These are phyloP conservation scores for Trichoderma cornu-damae DNA, from an alignment of 2,329 filamentous ascomycete genomes.

Conservation along the genomic window DNA sequence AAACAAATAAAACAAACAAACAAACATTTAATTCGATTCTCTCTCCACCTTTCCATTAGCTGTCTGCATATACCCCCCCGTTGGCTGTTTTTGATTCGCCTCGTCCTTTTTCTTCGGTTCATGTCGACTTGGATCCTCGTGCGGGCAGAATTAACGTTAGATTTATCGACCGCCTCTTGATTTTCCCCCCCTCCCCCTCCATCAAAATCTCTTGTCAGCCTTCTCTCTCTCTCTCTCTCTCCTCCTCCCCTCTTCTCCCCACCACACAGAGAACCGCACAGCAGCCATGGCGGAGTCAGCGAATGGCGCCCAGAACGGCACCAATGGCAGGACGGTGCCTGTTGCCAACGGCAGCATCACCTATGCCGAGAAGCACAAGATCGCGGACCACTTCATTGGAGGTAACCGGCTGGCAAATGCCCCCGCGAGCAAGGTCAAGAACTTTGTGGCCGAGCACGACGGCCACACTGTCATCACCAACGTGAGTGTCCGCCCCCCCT, in stretches of 20 bases:
- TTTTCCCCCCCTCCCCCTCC: not conserved
- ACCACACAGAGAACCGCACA: conserved; percentile 8
- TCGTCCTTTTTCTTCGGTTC: not conserved
- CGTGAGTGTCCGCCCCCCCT: conserved; percentile 52
- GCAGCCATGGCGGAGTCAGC: conserved; percentile 45
- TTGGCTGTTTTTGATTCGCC: not conserved
- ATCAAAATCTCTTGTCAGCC: not conserved
- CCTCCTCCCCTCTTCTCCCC: not conserved
- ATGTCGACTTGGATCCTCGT: not conserved
- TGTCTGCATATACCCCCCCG: conserved; percentile 4
- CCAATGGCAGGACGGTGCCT: conserved; percentile 47
- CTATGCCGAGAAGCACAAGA: conserved; percentile 73
- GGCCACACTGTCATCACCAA: conserved; percentile 98
- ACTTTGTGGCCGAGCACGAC: conserved; percentile 84
- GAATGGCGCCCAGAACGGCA: conserved; percentile 34
- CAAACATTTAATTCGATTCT: not conserved
- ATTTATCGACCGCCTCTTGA: not conserved
- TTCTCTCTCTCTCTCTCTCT: not conserved
- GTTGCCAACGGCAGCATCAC: conserved; percentile 55
- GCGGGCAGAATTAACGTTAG: conserved; percentile 3
- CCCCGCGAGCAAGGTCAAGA: conserved; percentile 80
- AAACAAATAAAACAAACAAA: not conserved
- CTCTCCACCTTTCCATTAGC: not conserved
- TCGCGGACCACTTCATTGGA: conserved; percentile 93
- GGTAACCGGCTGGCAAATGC: conserved; percentile 84